phyloP scores from a whole-genome alignment of 495 filamentous ascomycete genomes.

The Xylaria palmicola region DNA sequence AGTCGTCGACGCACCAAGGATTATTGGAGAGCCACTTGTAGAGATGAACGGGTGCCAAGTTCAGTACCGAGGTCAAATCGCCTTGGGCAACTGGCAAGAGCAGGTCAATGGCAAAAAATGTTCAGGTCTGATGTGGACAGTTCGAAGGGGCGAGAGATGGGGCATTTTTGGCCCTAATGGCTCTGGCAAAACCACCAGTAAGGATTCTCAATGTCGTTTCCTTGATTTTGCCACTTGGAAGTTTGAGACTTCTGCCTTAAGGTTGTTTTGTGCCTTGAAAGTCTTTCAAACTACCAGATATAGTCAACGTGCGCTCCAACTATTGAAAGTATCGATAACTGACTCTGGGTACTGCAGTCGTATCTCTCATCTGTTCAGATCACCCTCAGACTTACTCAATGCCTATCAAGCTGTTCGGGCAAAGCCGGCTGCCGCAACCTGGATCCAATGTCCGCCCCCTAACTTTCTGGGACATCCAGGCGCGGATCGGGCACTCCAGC shows the following conservation, averaged over 20 bases:
- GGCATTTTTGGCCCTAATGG: conserved; percentile 90
- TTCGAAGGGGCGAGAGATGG: conserved; percentile 83
- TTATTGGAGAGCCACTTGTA: conserved; percentile 62
- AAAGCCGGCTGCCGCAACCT: conserved; percentile 70
- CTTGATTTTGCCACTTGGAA: neutral
- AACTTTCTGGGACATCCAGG: conserved; percentile 88
- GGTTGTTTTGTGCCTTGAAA: no score
- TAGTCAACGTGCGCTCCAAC: no score
- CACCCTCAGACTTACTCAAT: conserved; percentile 92
- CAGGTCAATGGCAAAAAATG: conserved; percentile 42
- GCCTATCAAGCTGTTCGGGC: conserved; percentile 81
- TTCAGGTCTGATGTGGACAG: conserved; percentile 75
- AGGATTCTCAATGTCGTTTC: neutral
- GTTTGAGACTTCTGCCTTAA: no score
- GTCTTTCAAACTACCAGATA: no score
- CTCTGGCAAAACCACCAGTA: conserved; percentile 79
- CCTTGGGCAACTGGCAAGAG: conserved; percentile 78
- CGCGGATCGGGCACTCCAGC: conserved; percentile 84
- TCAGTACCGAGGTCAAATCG: conserved; percentile 71
- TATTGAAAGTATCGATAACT: neutral
- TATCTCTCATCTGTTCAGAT: conserved; percentile 90
- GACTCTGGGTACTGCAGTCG: conserved; percentile 35
- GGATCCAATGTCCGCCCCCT: conserved; percentile 66
- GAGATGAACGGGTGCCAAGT: conserved; percentile 84
- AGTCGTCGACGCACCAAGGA: conserved; percentile 10